phyloP scores from a whole-genome alignment of 176 grass and related monocot genomes.

The Phyllostachys edulis region DNA sequence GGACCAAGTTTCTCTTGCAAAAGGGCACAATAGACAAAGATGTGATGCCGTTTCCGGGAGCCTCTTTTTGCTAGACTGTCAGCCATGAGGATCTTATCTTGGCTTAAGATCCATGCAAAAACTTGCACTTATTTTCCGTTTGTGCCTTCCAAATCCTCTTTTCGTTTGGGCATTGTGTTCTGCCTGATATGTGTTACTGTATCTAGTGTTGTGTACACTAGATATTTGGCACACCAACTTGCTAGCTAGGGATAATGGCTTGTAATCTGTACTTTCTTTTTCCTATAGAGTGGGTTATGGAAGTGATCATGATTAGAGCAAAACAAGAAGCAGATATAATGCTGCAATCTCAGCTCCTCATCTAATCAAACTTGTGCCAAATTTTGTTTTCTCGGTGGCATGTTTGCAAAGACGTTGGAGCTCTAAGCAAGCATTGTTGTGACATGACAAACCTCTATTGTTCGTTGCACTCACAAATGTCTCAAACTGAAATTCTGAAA shows the following conservation, averaged over 20 bases:
- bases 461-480: neutral
- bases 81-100: too few species aligned
- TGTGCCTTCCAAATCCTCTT: too few species aligned
- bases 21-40: too few species aligned
- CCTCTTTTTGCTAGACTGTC: too few species aligned
- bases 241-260: conserved; percentile 31
- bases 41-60: too few species aligned
- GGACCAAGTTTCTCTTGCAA: too few species aligned
- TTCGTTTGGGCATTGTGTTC: too few species aligned
- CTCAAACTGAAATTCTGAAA: neutral
- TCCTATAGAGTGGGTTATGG: conserved; percentile 9
- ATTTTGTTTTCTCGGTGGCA: neutral
- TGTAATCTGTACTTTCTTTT: conserved; percentile 29
- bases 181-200: neutral
- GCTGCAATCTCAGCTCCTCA: neutral
- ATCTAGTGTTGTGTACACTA: conserved; percentile 27
- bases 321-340: conserved; percentile 26
- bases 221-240: conserved; percentile 30
- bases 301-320: conserved; percentile 24
- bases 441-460: neutral
- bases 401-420: neutral
- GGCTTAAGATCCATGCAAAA: too few species aligned
- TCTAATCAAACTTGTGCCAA: neutral
- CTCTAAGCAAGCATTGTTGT: neutral
- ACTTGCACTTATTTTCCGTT: too few species aligned